Evolutionary conservation across 208 protist species (phyloP).

Genomic region (Acanthamoeba healyi): DNA sequence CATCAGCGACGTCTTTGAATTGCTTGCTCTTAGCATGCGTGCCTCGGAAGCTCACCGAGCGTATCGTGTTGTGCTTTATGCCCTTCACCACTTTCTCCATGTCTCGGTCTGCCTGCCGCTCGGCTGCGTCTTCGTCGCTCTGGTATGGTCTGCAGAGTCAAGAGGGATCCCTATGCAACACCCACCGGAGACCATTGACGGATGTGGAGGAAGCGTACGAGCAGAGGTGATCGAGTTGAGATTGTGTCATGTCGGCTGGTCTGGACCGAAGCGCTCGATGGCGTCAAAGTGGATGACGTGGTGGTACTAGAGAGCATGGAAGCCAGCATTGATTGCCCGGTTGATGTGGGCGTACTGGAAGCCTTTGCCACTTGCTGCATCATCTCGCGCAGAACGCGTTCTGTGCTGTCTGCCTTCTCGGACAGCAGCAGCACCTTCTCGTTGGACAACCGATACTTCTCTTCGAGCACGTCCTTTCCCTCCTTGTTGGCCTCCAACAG

Average conservation of each 20-base stretch:
- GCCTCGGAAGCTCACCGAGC: conserved; percentile 1
- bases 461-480: conserved; percentile 13
- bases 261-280: background rate
- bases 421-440: conserved; percentile 70
- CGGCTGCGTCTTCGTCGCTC: conserved; percentile 14
- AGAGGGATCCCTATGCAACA: no score
- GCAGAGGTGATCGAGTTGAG: background rate
- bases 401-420: conserved; percentile 47
- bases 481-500: conserved; percentile 8
- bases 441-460: conserved; percentile 66
- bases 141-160: background rate
- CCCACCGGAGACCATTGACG: no score
- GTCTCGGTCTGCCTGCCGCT: background rate
- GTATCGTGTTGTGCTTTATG: conserved; percentile 46
- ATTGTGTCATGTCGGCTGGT: background rate
- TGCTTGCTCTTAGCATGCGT: conserved; percentile 8
- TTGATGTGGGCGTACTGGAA: background rate
- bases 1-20: conserved; percentile 49
- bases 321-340: background rate
- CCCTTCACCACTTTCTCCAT: conserved; percentile 68
- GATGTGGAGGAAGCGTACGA: no score
- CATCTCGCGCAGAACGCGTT: conserved; percentile 20
- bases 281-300: background rate
- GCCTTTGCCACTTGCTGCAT: conserved; percentile 35
- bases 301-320: background rate